These are phyloP conservation scores for Pyrus pyrifolia DNA, from an alignment of 306 rosid genomes.

Conservation along the genomic window DNA sequence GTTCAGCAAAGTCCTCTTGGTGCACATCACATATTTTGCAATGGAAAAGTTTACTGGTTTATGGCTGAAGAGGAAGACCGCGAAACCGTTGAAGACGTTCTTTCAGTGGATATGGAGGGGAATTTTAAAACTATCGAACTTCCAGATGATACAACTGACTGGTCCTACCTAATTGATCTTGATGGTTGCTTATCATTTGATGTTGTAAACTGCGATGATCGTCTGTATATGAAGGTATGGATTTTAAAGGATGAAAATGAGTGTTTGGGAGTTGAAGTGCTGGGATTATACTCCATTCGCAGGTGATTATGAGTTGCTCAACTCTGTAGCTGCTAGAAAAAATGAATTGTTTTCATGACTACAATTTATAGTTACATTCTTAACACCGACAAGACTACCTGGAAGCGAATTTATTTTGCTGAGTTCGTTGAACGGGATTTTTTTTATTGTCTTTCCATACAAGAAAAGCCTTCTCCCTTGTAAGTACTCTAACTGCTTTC, in stretches of 20 bases:
- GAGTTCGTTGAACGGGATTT: not conserved
- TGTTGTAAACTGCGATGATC: constrained; percentile 5
- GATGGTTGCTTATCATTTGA: constrained; percentile 19
- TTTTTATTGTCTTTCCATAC: constrained; percentile 9
- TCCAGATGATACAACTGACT: constrained; percentile 6
- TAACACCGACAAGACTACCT: not conserved
- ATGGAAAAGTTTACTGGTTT: constrained; percentile 24
- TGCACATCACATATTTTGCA: constrained; percentile 12
- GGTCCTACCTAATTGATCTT: constrained; percentile 15
- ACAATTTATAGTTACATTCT: not conserved
- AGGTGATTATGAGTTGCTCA: not conserved
- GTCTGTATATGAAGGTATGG: constrained; percentile 4
- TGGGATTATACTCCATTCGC: constrained; percentile 2
- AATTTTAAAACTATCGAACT: constrained; percentile 3
- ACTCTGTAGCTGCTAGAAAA: constrained; percentile 12
- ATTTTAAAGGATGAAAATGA: not conserved
- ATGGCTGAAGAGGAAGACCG: constrained; percentile 12
- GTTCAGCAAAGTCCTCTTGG: constrained; percentile 20
- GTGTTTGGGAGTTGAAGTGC: constrained; percentile 15
- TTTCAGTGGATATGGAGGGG: constrained; percentile 17
- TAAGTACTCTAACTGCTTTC: constrained; percentile 3
- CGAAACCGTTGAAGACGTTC: constrained; percentile 6
- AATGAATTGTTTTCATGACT: constrained; percentile 19
- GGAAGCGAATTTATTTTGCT: constrained; percentile 4
- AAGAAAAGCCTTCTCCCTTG: constrained; percentile 22